Base-by-base conservation (phyloP, 371 early-diverging fungal genomes). In the Haplosporangium sp. region DNA sequence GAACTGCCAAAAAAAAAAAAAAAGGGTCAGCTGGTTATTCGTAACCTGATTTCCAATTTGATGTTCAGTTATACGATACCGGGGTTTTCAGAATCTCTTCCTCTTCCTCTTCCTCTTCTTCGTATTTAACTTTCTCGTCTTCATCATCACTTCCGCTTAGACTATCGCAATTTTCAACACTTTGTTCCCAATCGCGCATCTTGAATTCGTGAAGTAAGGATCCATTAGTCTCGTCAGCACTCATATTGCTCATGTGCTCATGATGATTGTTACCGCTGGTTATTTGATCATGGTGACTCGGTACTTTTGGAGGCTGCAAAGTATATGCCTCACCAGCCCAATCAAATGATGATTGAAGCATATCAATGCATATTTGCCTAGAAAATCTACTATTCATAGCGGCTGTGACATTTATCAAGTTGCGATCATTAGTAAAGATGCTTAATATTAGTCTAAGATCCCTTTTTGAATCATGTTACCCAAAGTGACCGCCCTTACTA, bases 281-380 rank as follows among this genome's bases (percentile, higher is more conserved):
- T 40, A n/a, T 61, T 53, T 50, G 63, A 4, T 15, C 35, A 15
- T 7, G 9, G 27, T 45, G 42, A 6, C 6, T 4, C 15, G 34
- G 13, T 45, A 48, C 17, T 64, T 42, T 27, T 2, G 60, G 64
- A 0, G 53, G 57, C 17, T 55, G 67, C 4, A 68, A 62, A 5
- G 56, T 48, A 60, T 44, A 74, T 19, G 59, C 34, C 19, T 74
- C 65, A 3, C 74, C 74, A 7, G 64, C 2, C 52, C 62, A 68
- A 47, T 74, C 68, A 35, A 74, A 74, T 37, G 74, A 63, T 2
- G 74, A 58, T 4, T 11, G 39, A 13, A 74, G 61, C 52, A 74
- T 53, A 6, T 68, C 37, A 1, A 68, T 50, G 47, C 74, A 74
- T 8, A 11, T 15, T 27, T 44, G 15, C 9, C 74, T 63, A 0